A percentile compares a stretch with the other conserved stretches of the same genome.
Evolutionary conservation across 2,329 filamentous ascomycete species (phyloP).

Genomic region (Fusarium anguioides): DNA sequence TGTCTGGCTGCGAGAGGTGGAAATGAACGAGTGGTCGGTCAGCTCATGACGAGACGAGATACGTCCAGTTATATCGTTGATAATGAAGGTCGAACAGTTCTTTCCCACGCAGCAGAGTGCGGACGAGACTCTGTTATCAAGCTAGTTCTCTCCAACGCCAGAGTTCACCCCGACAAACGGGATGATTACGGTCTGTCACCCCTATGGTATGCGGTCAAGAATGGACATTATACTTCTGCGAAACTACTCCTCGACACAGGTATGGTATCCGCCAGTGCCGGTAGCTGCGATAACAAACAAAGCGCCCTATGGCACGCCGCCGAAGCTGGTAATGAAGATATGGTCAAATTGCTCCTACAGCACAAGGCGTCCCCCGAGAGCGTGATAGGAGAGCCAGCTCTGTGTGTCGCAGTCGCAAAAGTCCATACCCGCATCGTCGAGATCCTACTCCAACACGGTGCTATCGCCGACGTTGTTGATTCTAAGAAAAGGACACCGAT

Average conservation of each 20-base stretch:
- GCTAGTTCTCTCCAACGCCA: neutral
- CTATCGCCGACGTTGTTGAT: neutral
- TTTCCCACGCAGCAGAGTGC: constrained; percentile 3
- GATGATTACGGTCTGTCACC: neutral
- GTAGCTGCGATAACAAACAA: fast-evolving
- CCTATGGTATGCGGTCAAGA: neutral
- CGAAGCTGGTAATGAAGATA: neutral
- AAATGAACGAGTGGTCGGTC: neutral
- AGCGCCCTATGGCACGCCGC: neutral
- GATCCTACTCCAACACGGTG: fast-evolving
- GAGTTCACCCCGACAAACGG: neutral
- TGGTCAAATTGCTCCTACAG: neutral
- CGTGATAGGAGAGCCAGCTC: fast-evolving
- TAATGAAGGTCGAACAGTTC: neutral
- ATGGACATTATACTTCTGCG: fast-evolving
- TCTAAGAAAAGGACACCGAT: neutral
- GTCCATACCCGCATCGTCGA: fast-evolving
- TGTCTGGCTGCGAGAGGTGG: constrained; percentile 9
- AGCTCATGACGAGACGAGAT: constrained; percentile 11
- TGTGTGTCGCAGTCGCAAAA: neutral
- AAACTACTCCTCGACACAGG: neutral
- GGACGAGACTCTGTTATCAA: neutral
- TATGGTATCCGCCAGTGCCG: neutral
- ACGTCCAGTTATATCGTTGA: neutral
- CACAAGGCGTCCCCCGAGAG: neutral